Evolutionary conservation across 1,139 yeast genomes (phyloP).

Genomic region (Candida albicans): DNA sequence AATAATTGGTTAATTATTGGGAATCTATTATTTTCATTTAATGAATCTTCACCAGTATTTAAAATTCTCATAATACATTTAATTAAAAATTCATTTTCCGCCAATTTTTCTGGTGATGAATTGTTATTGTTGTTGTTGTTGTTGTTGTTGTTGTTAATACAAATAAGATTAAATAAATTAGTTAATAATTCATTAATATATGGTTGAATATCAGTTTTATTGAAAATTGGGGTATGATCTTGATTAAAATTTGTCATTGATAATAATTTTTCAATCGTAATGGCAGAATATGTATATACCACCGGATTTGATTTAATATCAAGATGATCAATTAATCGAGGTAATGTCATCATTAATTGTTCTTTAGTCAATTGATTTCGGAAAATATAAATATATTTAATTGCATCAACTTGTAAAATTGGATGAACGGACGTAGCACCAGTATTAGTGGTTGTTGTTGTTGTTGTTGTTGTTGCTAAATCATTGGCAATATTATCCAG

Average conservation of each 20-base stretch:
- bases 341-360: conserved; percentile 77
- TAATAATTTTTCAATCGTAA: conserved; percentile 85
- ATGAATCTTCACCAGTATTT: conserved; percentile 67
- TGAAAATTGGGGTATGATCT: conserved; percentile 56
- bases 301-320: conserved; percentile 61
- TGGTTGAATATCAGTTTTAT: conserved; percentile 64
- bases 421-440: conserved; percentile 55
- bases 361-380: conserved; percentile 90
- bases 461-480: conserved; percentile 42
- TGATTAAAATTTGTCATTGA: conserved; percentile 64
- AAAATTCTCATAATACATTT: conserved; percentile 85
- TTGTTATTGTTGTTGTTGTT: too few relatives aligned
- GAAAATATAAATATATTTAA: conserved; percentile 84
- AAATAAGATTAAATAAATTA: conserved; percentile 66
- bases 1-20: conserved; percentile 66
- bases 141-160: too few relatives aligned
- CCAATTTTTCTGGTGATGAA: conserved; percentile 80
- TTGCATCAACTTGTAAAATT: conserved; percentile 86
- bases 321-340: conserved; percentile 73
- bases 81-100: conserved; percentile 93
- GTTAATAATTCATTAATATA: conserved; percentile 52
- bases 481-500: conserved; percentile 79
- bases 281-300: conserved; percentile 90
- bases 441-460: too few relatives aligned
- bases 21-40: conserved; percentile 36